Conservation (phyloP, 257 asterid species). For the Solanum stenotomum region DNA sequence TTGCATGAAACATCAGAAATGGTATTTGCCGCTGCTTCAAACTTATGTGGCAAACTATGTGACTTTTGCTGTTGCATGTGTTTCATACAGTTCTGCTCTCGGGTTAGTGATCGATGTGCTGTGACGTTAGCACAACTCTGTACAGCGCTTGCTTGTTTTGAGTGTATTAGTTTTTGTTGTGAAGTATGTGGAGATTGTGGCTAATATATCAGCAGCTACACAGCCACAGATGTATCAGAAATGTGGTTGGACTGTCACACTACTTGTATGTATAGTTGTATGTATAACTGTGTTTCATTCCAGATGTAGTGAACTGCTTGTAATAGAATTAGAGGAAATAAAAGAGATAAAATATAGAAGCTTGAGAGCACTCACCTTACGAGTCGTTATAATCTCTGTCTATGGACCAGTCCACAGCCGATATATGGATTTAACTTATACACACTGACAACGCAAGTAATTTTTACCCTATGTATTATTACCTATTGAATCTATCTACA, state of each 20-base stretch:
- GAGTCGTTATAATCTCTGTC: background rate
- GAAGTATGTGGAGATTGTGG: slow-evolving; percentile 38
- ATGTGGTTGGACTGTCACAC: background rate
- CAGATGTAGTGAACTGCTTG: background rate
- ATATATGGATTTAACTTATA: background rate
- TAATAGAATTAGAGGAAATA: background rate
- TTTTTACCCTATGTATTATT: no score
- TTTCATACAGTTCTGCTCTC: slow-evolving; percentile 41
- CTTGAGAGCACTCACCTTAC: background rate
- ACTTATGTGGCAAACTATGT: slow-evolving; percentile 30
- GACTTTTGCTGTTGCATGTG: slow-evolving; percentile 79
- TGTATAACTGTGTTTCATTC: background rate
- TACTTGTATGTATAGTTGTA: background rate
- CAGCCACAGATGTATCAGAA: background rate
- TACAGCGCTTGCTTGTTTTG: slow-evolving; percentile 65
- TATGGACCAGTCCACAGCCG: background rate
- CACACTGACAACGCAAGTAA: background rate
- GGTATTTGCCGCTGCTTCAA: slow-evolving; percentile 47
- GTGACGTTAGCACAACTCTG: slow-evolving; percentile 60
- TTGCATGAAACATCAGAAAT: slow-evolving; percentile 47
- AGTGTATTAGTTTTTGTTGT: slow-evolving; percentile 49
- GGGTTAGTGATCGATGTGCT: slow-evolving; percentile 61
- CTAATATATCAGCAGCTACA: background rate
- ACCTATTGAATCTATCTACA: background rate
- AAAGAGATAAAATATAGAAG: background rate